These are phyloP conservation scores for Penicillium lividum DNA, from an alignment of 495 filamentous ascomycete species.

Conservation along the genomic window DNA sequence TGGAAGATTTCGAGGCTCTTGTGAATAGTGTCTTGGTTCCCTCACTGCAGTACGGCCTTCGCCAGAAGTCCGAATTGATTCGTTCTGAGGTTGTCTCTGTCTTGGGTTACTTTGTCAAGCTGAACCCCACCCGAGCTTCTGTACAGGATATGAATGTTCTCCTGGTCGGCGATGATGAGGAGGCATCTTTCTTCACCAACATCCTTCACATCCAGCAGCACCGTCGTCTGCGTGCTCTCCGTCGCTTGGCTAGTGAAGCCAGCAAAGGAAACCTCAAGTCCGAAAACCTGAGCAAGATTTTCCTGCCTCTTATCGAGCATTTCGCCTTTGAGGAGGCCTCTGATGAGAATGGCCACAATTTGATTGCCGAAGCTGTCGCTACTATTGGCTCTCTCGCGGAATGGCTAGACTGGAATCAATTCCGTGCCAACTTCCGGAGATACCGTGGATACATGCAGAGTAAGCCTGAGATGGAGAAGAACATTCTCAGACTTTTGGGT, in stretches of 20 bases:
- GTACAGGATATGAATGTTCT: conserved; percentile 75
- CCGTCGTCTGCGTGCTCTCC: conserved; percentile 80
- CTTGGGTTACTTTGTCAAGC: conserved; percentile 73
- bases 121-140: conserved; percentile 64
- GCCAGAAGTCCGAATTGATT: conserved; percentile 78
- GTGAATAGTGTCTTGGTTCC: conserved; percentile 67
- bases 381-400: conserved; percentile 72
- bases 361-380: conserved; percentile 76
- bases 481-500: conserved; percentile 77
- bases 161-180: conserved; percentile 74
- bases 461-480: conserved; percentile 83
- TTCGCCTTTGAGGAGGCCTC: conserved; percentile 82
- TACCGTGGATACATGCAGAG: conserved; percentile 77
- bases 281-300: conserved; percentile 79
- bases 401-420: conserved; percentile 90
- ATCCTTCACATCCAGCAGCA: conserved; percentile 89
- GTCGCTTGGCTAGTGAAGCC: conserved; percentile 68
- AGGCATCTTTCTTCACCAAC: conserved; percentile 92
- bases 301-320: conserved; percentile 89
- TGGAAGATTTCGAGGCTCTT: conserved; percentile 51
- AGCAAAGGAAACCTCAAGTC: conserved; percentile 62
- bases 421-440: conserved; percentile 74
- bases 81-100: conserved; percentile 76
- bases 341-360: conserved; percentile 76
- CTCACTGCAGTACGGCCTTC: conserved; percentile 69